These are phyloP conservation scores for Talaromyces stipitatus DNA, from an alignment of 495 filamentous ascomycete genomes.

Conservation along the genomic window DNA sequence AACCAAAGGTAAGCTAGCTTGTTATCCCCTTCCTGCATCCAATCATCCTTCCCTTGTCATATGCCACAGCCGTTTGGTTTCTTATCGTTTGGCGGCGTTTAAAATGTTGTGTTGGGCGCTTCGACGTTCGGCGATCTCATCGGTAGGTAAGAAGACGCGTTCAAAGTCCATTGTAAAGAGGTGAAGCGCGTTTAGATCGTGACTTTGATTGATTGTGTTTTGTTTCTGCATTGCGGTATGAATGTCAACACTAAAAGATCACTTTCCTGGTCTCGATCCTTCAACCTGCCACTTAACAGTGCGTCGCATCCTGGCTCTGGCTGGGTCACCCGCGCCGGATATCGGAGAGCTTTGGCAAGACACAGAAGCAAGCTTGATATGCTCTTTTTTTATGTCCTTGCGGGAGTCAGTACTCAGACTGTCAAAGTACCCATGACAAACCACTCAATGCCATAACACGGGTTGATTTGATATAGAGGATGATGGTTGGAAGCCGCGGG, in stretches of 20 bases:
- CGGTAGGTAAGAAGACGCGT: no score
- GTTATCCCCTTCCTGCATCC: not conserved
- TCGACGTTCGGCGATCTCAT: not conserved
- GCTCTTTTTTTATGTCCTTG: not conserved
- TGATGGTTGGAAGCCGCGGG: not conserved
- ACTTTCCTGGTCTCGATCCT: not conserved
- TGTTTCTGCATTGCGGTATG: not conserved
- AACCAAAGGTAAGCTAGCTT: slow-evolving; percentile 61
- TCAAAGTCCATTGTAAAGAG: not conserved
- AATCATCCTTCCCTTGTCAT: not conserved
- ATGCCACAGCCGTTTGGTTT: not conserved
- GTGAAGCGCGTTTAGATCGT: not conserved
- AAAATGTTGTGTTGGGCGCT: not conserved
- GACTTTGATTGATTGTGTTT: not conserved
- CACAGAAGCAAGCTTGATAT: not conserved
- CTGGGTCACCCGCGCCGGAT: not conserved
- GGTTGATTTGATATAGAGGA: not conserved
- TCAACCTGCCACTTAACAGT: not conserved
- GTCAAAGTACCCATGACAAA: no score
- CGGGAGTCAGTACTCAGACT: not conserved
- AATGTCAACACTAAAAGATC: not conserved
- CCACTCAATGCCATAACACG: not conserved
- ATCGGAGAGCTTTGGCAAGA: not conserved
- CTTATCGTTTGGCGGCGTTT: not conserved
- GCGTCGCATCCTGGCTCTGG: not conserved